A percentile compares a stretch with the other conserved stretches of the same genome.
phyloP scores from a whole-genome alignment of 1,284 basidiomycete genomes.

The Pterulicium gracile region DNA sequence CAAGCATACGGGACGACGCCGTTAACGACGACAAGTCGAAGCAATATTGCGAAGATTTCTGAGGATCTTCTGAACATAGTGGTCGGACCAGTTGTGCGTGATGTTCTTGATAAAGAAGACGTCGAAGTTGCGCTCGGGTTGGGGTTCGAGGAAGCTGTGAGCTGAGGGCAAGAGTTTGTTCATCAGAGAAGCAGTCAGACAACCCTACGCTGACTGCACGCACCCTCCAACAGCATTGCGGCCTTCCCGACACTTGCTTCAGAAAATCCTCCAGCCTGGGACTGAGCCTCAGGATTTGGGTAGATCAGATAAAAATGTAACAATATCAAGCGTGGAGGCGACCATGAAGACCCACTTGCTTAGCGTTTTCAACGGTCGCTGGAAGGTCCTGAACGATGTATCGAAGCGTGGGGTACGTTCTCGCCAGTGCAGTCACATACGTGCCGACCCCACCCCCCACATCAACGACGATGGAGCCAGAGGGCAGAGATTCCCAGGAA shows the following conservation, averaged over 20 bases:
- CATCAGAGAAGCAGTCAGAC: background rate
- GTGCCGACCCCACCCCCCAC: background rate
- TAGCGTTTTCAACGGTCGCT: slow-evolving; percentile 7
- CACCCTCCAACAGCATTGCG: slow-evolving; percentile 5
- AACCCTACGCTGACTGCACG: too few species aligned
- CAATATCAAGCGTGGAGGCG: slow-evolving; percentile 16
- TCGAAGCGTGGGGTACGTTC: background rate
- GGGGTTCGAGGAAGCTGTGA: slow-evolving; percentile 8
- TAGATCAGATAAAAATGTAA: too few species aligned
- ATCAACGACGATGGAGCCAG: background rate
- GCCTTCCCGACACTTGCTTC: background rate
- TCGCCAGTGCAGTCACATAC: background rate
- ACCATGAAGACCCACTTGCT: slow-evolving; percentile 10
- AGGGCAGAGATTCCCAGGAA: background rate
- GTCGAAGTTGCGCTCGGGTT: slow-evolving; percentile 7
- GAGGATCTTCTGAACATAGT: slow-evolving; percentile 7
- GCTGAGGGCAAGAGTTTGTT: background rate
- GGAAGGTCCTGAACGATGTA: background rate
- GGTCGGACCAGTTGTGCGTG: slow-evolving; percentile 12
- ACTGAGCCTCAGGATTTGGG: too few species aligned
- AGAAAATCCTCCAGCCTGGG: too few species aligned
- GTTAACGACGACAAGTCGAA: background rate
- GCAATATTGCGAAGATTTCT: background rate
- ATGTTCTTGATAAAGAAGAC: slow-evolving; percentile 10
- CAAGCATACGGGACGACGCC: background rate